Base-by-base conservation (phyloP, 805 yeast species). In the Saturnispora serradocipensis region DNA sequence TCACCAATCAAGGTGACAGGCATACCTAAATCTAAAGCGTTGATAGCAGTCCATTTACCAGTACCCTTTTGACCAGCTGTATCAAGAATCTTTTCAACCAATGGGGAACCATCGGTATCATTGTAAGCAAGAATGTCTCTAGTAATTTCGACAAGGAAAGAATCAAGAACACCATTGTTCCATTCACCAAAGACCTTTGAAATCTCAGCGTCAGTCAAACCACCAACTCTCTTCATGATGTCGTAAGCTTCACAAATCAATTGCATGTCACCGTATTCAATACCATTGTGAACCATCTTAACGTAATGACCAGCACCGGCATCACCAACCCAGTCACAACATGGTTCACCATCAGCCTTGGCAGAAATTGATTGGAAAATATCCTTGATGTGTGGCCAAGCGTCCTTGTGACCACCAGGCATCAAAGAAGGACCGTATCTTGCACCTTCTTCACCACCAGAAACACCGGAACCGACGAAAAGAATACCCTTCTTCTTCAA, bases 401-500 rank as follows among this genome's bases (percentile, higher is more conserved):
- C 99, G 66, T 87, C 96, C 63, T 76, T 80, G 68, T 88, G 86
- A 70, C 99, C 99, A 83, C 99, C 99, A 64, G 99, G 99, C 99
- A 91, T 91, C 72, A 91, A 80, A 57, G 98, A 90, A 57, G 99
- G 99, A 67, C 99, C 99, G 73, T 86, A 81, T 76, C 99, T 88
- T 65, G 99, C 99, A 80, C 99, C 99, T 72, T 91, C 99, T 76
- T 91, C 99, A 79, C 99, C 99, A 74, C 99, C 99, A 62, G 98
- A 91, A 59, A 93, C 98, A 86, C 99, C 99, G 57, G 97, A 90
- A 67, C 99, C 99, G 58, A 91, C 98, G 62, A 88, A 93, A 59
- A 81, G 75, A 67, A 90, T 83, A 43, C 96, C 98, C 78, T 91
- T 82, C 53, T 72, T 76, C 71, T 85, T 82, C 70, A 91, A 81